Base-by-base conservation (phyloP, 129 eudicot genomes). In the Chrysanthemum seticuspe region DNA sequence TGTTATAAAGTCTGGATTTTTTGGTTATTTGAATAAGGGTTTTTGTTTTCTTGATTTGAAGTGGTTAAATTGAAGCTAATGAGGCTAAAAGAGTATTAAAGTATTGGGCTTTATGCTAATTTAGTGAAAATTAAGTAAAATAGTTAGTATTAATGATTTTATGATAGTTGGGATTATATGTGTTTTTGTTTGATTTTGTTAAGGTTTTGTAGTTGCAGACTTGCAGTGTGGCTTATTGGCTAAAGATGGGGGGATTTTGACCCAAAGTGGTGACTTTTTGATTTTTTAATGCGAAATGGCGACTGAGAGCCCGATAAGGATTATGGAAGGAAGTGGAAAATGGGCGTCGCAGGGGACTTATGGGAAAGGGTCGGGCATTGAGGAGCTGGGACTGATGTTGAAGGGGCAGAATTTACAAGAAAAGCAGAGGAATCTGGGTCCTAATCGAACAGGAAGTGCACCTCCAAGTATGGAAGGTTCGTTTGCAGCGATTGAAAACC, bases 381-480 rank as follows among this genome's bases (percentile, higher is more conserved):
- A 87, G 73, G 96, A 87, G 68, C 76, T 84, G 47, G 88, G 85
- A 18, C 78, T 84, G 69, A 85, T 84, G 78, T 65, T 84, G 2
- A 82, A 84, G 53, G 83, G 81, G 14, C 85, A 85, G 68, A 78
- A 74, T 44, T 81, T 83, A 67, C 87, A 79, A 78, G 87, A 82
- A 29, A 76, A 67, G 53, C 84, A 78, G 57, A 90, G 79, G 61
- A 81, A 44, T 80, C 23, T 19, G 60, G 78, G 68, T 64, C 94
- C 89, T n/a, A 79, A 78, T 67, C 85, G 96, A 50, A 87, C 94
- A 34, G 96, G 82, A 69, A 90, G 96, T 79, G 96, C 96, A 57
- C 96, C 96, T 31, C 96, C 96, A 45, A 90, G 85, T 65, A 85
- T 90, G 84, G 96, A 90, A 75, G 94, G 94, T 50, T 90, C 96